Evolutionary conservation across 208 protist genomes (phyloP).

Genomic region (Wallacemonas sp.): DNA sequence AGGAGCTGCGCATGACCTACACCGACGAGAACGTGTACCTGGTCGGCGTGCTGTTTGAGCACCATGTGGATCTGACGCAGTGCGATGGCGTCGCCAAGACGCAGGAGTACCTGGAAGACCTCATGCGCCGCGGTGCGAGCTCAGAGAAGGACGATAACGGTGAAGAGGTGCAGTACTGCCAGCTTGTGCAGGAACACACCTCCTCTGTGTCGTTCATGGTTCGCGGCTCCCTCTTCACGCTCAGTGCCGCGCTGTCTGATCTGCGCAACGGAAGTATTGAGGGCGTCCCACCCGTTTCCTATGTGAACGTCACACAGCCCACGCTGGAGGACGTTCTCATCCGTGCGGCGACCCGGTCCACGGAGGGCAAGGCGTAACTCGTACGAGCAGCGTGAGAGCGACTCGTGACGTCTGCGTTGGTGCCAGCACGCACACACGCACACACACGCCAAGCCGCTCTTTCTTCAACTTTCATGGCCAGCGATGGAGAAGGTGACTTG

Average conservation of each 20-base stretch:
- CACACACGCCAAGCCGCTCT: too few species aligned
- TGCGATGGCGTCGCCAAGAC: conserved; percentile 20
- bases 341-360: background rate
- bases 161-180: conserved; percentile 16
- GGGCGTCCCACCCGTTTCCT: conserved; percentile 43
- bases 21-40: conserved; percentile 45
- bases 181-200: conserved; percentile 38
- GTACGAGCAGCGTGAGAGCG: background rate
- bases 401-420: too few species aligned
- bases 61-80: conserved; percentile 25
- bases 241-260: conserved; percentile 35
- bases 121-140: conserved; percentile 7
- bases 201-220: conserved; percentile 45
- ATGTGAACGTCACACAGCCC: conserved; percentile 62
- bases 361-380: background rate
- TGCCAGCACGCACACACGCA: conserved; percentile 1
- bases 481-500: too few species aligned
- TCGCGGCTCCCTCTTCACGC: conserved; percentile 27
- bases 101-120: conserved; percentile 20
- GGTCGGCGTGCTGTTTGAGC: conserved; percentile 46
- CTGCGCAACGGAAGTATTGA: conserved; percentile 38
- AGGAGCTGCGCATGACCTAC: conserved; percentile 62
- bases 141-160: background rate
- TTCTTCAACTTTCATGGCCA: too few species aligned
- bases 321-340: conserved; percentile 72